These are phyloP conservation scores for Eucalyptus cladocalyx DNA, from an alignment of 345 rosid species.

Conservation along the genomic window DNA sequence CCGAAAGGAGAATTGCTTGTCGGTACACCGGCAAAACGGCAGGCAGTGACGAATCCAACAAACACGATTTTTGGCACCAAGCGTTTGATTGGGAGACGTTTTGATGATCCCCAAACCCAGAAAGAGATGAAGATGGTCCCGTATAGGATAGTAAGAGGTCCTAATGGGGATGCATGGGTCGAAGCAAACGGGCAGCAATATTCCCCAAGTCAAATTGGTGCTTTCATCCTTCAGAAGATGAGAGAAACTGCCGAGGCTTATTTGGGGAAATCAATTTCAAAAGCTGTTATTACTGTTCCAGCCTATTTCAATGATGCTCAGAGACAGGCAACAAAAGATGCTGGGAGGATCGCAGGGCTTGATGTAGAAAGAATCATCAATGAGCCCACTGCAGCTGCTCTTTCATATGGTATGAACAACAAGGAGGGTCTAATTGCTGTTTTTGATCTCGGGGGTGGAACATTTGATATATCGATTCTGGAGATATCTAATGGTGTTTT, in stretches of 20 bases:
- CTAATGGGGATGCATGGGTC: constrained; percentile 34
- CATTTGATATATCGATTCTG: constrained; percentile 24
- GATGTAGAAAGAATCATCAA: constrained; percentile 30
- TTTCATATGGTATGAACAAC: constrained; percentile 27
- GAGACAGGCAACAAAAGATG: constrained; percentile 33
- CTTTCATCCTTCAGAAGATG: constrained; percentile 21
- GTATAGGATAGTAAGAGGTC: constrained; percentile 14
- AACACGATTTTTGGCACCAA: constrained; percentile 23
- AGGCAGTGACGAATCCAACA: constrained; percentile 24
- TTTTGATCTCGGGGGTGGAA: constrained; percentile 31
- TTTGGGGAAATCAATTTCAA: constrained; percentile 17
- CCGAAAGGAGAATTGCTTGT: constrained; percentile 18
- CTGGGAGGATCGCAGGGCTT: constrained; percentile 28
- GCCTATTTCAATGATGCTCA: constrained; percentile 37
- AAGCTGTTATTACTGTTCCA: constrained; percentile 29
- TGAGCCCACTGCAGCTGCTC: constrained; percentile 35
- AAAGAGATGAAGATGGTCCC: constrained; percentile 31
- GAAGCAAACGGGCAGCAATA: constrained; percentile 21
- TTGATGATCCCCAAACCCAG: constrained; percentile 19
- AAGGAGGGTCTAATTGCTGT: constrained; percentile 36
- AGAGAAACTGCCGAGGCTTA: constrained; percentile 27
- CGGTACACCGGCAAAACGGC: constrained; percentile 30
- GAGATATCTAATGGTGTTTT: constrained; percentile 35
- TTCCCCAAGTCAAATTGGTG: constrained; percentile 26
- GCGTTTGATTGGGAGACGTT: constrained; percentile 24